Evolutionary conservation across 768 basidiomycete genomes (phyloP).

Genomic region (Suillus americanus): DNA sequence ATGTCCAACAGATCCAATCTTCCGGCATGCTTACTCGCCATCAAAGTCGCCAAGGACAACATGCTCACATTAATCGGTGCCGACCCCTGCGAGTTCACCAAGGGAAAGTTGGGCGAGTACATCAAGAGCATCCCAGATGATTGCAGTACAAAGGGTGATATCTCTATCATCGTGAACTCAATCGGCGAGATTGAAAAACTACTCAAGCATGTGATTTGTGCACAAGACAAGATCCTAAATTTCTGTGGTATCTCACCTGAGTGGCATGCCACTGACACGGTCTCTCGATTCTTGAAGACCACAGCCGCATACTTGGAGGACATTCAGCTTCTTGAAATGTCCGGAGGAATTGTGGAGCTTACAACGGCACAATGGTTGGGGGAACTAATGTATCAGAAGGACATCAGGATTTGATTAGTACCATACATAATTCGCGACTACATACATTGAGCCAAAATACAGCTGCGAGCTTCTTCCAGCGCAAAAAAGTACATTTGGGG

Average conservation of each 20-base stretch:
- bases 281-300: neutral
- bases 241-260: neutral
- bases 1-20: neutral
- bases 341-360: neutral
- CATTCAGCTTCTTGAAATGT: neutral
- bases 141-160: neutral
- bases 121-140: neutral
- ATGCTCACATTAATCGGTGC: neutral
- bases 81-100: neutral
- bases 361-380: neutral
- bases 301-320: neutral
- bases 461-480: neutral
- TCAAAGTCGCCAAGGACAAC: neutral
- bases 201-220: neutral
- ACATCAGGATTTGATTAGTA: neutral
- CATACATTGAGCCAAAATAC: neutral
- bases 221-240: neutral
- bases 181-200: neutral
- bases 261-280: neutral
- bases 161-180: neutral
- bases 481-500: neutral
- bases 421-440: neutral
- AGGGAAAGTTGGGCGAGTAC: neutral
- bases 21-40: neutral
- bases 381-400: neutral